Evolutionary conservation across 768 basidiomycete genomes (phyloP).

Genomic region (Pisolithus orientalis): DNA sequence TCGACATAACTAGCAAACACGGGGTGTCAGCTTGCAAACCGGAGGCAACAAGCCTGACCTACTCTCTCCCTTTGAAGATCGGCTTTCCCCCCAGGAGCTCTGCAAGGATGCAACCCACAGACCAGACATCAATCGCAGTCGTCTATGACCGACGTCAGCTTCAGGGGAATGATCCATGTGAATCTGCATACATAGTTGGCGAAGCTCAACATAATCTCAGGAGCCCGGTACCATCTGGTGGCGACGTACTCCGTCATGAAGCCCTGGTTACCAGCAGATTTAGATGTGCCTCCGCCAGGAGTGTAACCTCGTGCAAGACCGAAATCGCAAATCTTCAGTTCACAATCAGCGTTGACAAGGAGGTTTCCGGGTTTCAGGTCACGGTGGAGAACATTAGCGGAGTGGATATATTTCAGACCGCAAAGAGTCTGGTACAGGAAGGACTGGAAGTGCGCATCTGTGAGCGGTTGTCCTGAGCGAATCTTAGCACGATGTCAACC

Average conservation of each 20-base stretch:
- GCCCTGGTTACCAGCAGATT: constrained; percentile 74
- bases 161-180: not conserved
- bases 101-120: constrained; percentile 91
- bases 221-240: constrained; percentile 98
- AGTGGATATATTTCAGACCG: constrained; percentile 97
- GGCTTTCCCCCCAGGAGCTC: constrained; percentile 92
- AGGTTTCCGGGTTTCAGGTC: constrained; percentile 94
- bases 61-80: constrained; percentile 97
- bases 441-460: constrained; percentile 89
- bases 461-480: constrained; percentile 81
- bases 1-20: constrained; percentile 75
- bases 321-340: constrained; percentile 98
- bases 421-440: constrained; percentile 99
- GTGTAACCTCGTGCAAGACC: constrained; percentile 93
- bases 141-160: constrained; percentile 43
- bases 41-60: constrained; percentile 24
- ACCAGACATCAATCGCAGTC: constrained; percentile 93
- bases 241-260: constrained; percentile 99
- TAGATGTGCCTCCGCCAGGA: constrained; percentile 70
- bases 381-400: constrained; percentile 94
- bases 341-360: constrained; percentile 97
- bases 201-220: constrained; percentile 98
- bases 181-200: constrained; percentile 73
- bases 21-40: not conserved
- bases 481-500: constrained; percentile 38